Conservation (phyloP, 2,329 filamentous ascomycete species). For the Juglanconis sp. region DNA sequence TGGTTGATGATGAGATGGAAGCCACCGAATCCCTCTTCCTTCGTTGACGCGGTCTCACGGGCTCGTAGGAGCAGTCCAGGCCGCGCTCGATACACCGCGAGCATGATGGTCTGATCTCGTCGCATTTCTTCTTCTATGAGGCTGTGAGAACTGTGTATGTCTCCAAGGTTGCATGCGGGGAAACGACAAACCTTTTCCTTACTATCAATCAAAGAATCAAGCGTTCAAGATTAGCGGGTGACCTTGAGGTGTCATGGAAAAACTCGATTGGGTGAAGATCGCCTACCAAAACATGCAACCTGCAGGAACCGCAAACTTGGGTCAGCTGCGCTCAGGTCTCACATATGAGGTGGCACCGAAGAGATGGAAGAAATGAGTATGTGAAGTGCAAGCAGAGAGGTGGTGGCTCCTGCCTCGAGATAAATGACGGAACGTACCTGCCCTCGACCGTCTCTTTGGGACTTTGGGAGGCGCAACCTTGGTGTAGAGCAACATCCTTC, state of each 20-base stretch:
- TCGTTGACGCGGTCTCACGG: conserved; percentile 41
- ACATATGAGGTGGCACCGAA: conserved; percentile 6
- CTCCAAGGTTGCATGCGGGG: background rate
- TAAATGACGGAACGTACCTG: conserved; percentile 41
- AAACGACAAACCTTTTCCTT: conserved; percentile 50
- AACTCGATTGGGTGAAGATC: conserved; percentile 5
- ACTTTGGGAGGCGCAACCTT: conserved; percentile 54
- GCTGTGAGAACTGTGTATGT: background rate
- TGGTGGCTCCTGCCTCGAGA: background rate
- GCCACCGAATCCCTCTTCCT: conserved; percentile 34
- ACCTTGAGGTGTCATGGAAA: conserved; percentile 4
- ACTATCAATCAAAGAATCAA: conserved; percentile 28
- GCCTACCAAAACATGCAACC: conserved; percentile 53
- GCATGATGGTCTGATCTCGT: conserved; percentile 50
- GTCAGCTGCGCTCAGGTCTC: conserved; percentile 23
- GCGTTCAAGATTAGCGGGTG: conserved; percentile 9
- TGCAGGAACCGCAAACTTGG: conserved; percentile 26
- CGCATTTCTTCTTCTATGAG: conserved; percentile 55
- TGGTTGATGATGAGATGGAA: conserved; percentile 20
- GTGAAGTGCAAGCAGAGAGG: background rate
- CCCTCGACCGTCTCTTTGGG: conserved; percentile 58
- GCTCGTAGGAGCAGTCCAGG: conserved; percentile 49
- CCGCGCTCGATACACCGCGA: conserved; percentile 48
- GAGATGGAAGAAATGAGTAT: background rate
- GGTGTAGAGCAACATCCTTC: conserved; percentile 57